Conservation (phyloP, 1,139 yeast genomes). For the Pichia sp. region DNA sequence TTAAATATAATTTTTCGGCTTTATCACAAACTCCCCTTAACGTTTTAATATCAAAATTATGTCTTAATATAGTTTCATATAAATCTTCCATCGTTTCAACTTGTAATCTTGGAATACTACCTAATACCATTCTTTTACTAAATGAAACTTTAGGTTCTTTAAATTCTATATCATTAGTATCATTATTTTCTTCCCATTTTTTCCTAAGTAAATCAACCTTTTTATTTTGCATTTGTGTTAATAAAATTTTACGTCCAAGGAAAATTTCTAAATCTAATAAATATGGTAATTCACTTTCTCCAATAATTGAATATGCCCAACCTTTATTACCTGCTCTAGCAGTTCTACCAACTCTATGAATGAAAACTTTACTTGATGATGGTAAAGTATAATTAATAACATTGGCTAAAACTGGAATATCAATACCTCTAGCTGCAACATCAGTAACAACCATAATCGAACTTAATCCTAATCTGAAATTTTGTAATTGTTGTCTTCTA, state of each 20-base stretch:
- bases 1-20: conserved; percentile 82
- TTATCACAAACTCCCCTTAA: conserved; percentile 69
- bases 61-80: conserved; percentile 52
- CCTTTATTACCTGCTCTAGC: conserved; percentile 99
- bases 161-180: conserved; percentile 29
- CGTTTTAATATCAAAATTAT: conserved; percentile 64
- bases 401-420: conserved; percentile 92
- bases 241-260: conserved; percentile 71
- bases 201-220: conserved; percentile 47
- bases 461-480: conserved; percentile 80
- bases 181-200: conserved; percentile 36
- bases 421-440: conserved; percentile 99
- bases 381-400: conserved; percentile 90
- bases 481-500: conserved; percentile 79
- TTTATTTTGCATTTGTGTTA: conserved; percentile 64
- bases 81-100: conserved; percentile 72
- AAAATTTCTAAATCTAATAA: conserved; percentile 85
- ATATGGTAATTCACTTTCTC: conserved; percentile 84
- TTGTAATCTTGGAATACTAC: conserved; percentile 68
- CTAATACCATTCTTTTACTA: conserved; percentile 73
- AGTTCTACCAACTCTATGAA: conserved; percentile 98
- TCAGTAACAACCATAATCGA: conserved; percentile 89
- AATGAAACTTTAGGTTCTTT: conserved; percentile 57
- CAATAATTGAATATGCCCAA: conserved; percentile 91
- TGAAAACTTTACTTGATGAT: conserved; percentile 84